Evolutionary conservation across 495 filamentous ascomycete genomes (phyloP), one percentile per base, ranked within the genome.

Genomic region (Bacidia rubella): DNA sequence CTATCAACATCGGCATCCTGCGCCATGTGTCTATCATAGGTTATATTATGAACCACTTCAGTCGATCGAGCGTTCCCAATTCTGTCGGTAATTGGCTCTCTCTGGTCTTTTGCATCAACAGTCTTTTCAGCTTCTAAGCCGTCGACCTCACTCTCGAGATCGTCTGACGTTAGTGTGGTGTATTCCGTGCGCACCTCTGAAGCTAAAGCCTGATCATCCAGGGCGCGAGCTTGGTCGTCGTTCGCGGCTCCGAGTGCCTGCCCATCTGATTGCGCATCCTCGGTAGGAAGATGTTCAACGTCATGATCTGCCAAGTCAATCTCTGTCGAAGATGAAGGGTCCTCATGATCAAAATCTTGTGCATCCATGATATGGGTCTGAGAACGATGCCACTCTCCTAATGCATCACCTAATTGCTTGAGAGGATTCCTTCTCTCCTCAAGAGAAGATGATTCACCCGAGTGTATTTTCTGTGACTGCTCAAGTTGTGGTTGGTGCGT

Each of bases 381-480:
- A 56, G 81, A 81, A 39, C 83, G 79, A 65, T 96, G 87, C 89
- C 90, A 99, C 56, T 81, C 73, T 59, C 96, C 90, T n/a, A 99
- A 73, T 20, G 84, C 81, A 69, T 96, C 87, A 1, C 93, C 93
- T 51, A 99, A 75, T 55, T 92, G 90, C 69, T 90, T 87, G 72
- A 94, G 94, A 1, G 87, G 81, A 49, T 83, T 72, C 20, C 64
- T 50, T 42, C 38, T 39, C 41, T 9, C 41, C 5, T 35, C 29
- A 7, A 35, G 5, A 15, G 5, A 35, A 35, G 29, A 35, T 7
- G 29, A 5, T 35, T 35, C 29, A 35, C 15, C 15, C 29, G 15
- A 35, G 5, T 35, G 29, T 35, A 15, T 7, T 15, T 35, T 5
- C 15, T 35, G 7, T 5, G 29, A 35, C 29, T 35, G 29, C 29